These are phyloP conservation scores for Trypanosoma brucei DNA, from an alignment of 208 protist genomes.

Conservation along the genomic window DNA sequence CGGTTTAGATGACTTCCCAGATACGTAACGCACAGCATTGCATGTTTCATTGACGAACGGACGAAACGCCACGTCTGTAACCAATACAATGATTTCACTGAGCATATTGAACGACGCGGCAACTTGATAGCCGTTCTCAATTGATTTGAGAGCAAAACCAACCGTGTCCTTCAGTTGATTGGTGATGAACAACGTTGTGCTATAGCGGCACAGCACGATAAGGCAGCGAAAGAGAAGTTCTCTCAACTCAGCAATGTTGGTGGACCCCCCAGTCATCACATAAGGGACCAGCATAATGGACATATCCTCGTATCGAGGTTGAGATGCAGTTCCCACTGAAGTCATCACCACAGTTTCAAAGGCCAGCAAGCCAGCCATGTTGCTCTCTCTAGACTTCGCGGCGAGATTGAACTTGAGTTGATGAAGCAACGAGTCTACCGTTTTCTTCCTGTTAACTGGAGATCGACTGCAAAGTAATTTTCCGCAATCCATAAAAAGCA, in stretches of 20 bases:
- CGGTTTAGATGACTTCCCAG: conserved; percentile 44
- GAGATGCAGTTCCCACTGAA: conserved; percentile 34
- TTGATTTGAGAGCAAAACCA: conserved; percentile 61
- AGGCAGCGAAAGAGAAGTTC: conserved; percentile 68
- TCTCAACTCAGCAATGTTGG: conserved; percentile 25
- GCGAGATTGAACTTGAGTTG: conserved; percentile 55
- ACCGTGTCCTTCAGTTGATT: conserved; percentile 76
- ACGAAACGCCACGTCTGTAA: conserved; percentile 48
- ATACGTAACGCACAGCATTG: conserved; percentile 38
- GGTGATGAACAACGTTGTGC: conserved; percentile 56
- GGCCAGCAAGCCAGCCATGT: conserved; percentile 70
- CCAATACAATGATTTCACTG: conserved; percentile 69
- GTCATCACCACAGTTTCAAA: conserved; percentile 85
- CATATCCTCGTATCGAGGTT: conserved; percentile 65
- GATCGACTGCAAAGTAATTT: conserved; percentile 69
- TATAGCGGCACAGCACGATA: conserved; percentile 72
- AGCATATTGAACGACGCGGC: conserved; percentile 72
- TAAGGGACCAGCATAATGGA: conserved; percentile 72
- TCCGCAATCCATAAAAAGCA: conserved; percentile 62
- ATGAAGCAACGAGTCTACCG: conserved; percentile 50
- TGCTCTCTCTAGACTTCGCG: conserved; percentile 51
- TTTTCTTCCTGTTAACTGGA: conserved; percentile 32
- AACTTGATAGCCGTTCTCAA: conserved; percentile 42
- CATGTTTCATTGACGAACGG: conserved; percentile 68
- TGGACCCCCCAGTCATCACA: conserved; percentile 40